Evolutionary conservation across 2,329 filamentous ascomycete species (phyloP).

Genomic region (Epichloe hybrida): DNA sequence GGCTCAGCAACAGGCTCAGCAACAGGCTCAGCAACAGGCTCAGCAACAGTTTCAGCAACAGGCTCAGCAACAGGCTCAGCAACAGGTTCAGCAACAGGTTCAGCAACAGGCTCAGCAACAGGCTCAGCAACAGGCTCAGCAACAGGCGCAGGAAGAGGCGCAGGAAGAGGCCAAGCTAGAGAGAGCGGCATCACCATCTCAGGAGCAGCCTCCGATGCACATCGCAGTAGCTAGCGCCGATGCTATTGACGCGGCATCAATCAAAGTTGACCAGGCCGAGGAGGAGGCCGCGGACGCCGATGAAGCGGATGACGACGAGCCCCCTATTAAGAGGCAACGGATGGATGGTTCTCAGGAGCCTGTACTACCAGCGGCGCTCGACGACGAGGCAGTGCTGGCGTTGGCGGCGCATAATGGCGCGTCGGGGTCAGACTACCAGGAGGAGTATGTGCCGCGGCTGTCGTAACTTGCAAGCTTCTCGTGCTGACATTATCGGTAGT

Average conservation of each 20-base stretch:
- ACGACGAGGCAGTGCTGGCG: constrained; percentile 36
- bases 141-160: no score
- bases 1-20: not conserved
- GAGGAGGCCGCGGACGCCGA: constrained; percentile 10
- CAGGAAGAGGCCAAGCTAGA: no score
- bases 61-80: no score
- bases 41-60: no score
- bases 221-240: not conserved
- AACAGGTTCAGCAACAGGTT: no score
- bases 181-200: not conserved
- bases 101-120: not conserved
- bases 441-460: constrained; percentile 26
- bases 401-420: constrained; percentile 30
- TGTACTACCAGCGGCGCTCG: constrained; percentile 21
- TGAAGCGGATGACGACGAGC: constrained; percentile 20
- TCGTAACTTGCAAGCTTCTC: not conserved
- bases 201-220: not conserved
- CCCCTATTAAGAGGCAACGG: constrained; percentile 27
- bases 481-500: not conserved
- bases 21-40: not conserved
- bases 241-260: not conserved
- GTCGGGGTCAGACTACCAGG: constrained; percentile 23
- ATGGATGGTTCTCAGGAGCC: constrained; percentile 19
- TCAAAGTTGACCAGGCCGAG: constrained; percentile 5
- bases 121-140: no score